Percentiles rank a stretch among this genome's conserved stretches.
Evolutionary conservation across 78 protist species (phyloP).

Genomic region (Dictyostelium intermedium): DNA sequence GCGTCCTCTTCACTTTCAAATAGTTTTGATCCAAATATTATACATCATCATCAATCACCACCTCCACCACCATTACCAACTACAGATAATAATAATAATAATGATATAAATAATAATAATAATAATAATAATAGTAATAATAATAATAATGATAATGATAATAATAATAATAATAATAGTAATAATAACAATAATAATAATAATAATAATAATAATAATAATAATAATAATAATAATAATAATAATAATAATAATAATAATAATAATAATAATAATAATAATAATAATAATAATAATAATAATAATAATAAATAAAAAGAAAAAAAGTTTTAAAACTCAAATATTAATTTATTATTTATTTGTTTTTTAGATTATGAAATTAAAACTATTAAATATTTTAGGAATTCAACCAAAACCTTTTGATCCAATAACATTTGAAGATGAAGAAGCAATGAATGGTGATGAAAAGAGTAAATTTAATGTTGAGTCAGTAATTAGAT

Average conservation of each 20-base stretch:
- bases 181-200: too few relatives aligned
- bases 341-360: neutral
- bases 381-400: conserved; percentile 64
- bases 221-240: too few relatives aligned
- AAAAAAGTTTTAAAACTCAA: neutral
- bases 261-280: too few relatives aligned
- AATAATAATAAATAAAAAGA: too few relatives aligned
- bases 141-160: too few relatives aligned
- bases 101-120: neutral
- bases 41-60: conserved; percentile 7
- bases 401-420: conserved; percentile 76
- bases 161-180: too few relatives aligned
- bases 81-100: neutral
- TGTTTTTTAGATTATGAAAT: conserved; percentile 24
- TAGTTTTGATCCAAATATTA: neutral
- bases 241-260: too few relatives aligned
- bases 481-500: conserved; percentile 74
- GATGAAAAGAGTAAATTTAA: neutral
- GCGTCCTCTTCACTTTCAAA: neutral
- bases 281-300: too few relatives aligned
- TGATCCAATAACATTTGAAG: neutral
- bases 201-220: too few relatives aligned
- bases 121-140: neutral
- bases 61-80: conserved; percentile 11
- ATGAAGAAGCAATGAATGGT: conserved; percentile 8